Percentiles rank a stretch among this genome's conserved stretches.
Conservation (phyloP, 1,284 basidiomycete species). For the Flammula alnicola region DNA sequence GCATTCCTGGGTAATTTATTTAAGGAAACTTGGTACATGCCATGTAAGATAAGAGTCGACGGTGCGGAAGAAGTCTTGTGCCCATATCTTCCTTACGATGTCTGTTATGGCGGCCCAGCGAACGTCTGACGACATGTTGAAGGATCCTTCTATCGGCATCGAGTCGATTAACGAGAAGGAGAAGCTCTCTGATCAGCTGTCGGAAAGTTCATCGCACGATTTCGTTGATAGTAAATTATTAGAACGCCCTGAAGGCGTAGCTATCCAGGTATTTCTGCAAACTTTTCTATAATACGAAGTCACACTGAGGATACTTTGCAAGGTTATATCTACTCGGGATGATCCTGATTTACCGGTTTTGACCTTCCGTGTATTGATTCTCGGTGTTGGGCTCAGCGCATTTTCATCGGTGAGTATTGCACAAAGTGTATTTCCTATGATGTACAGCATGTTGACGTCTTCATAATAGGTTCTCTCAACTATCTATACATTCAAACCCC, state of each 20-base stretch:
- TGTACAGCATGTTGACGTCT: neutral
- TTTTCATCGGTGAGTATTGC: constrained; percentile 48
- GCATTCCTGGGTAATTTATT: neutral
- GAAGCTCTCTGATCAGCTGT: constrained; percentile 6
- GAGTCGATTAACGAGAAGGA: constrained; percentile 8
- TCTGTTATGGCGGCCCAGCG: constrained; percentile 2
- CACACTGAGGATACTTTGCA: neutral
- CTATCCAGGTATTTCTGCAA: constrained; percentile 39
- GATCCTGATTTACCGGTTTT: constrained; percentile 49
- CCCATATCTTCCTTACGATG: constrained; percentile 4
- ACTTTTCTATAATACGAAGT: neutral
- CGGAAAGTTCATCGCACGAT: constrained; percentile 12
- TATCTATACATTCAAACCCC: constrained; percentile 61
- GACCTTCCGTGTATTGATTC: constrained; percentile 52
- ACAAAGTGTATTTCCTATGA: constrained; percentile 16
- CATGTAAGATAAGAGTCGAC: too few species aligned
- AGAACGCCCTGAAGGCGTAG: constrained; percentile 50
- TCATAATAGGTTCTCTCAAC: constrained; percentile 44
- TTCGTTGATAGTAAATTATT: constrained; percentile 35
- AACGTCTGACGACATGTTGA: constrained; percentile 2
- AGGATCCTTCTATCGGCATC: constrained; percentile 1
- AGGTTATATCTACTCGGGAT: constrained; percentile 52
- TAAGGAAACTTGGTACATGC: too few species aligned
- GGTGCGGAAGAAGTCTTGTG: neutral
- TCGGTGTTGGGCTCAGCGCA: constrained; percentile 51